Evolutionary conservation across 768 basidiomycete species (phyloP), one percentile per base, ranked within the genome.

Genomic region (Candolleomyces efflorescens): DNA sequence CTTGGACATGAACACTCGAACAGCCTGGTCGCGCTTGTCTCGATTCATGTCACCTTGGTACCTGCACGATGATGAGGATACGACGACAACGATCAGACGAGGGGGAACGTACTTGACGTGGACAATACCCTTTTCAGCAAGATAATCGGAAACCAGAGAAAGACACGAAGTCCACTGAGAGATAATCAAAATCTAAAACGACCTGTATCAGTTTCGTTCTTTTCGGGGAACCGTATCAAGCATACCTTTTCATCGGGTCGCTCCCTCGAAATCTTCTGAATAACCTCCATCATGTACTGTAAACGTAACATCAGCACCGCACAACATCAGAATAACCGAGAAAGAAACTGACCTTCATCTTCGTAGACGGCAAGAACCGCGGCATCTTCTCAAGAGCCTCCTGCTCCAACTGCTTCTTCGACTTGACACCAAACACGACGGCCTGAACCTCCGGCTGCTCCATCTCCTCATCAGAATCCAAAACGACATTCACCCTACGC

Each of bases 121-220:
- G 3, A 70, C 62, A 48, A 86, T 76, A 1, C 73, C 73, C 20
- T 78, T 71, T 63, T 81, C 78, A 0, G 70, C 68, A n/a, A 92
- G 74, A 64, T 86, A 87, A 51, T 81, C 70, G 0, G 81, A 85
- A n/a, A 86, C 79, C 3, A 90, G 74, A 10, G 79, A 75, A 38
- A 92, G 75, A 56, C 83, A 87, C 5, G 74, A 68, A 0, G 85
- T 87, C 84, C 89, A 91, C 66, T 87, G 85, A 0, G 86, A 89
- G 56, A 90, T 77, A 57, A 90, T 71, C 52, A 92, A 67, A 47
- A 79, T 78, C 82, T 87, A 56, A 20, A 47, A 38, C 12, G 47
- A 38, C 11, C 10, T 5, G 17, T 36, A 18, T 15, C 27, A 20
- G 17, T 45, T 4, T 32, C 18, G n/a, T 43, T 20, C 48, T 36